Evolutionary conservation across 2,329 filamentous ascomycete genomes (phyloP).

Genomic region (Hirsutella thompsonii): DNA sequence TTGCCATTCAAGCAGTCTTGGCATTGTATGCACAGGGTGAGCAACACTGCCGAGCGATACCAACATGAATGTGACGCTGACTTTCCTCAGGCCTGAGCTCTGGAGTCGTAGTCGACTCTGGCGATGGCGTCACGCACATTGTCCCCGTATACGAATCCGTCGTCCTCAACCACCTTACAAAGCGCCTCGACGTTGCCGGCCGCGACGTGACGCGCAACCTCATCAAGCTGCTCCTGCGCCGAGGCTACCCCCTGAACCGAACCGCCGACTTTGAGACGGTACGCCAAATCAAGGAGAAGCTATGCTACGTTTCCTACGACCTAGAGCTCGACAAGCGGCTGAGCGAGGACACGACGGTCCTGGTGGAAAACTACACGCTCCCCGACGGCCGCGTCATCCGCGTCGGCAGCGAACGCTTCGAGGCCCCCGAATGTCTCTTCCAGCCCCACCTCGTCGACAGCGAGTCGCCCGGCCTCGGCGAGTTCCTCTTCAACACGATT

Average conservation of each 20-base stretch:
- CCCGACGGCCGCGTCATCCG: constrained; percentile 93
- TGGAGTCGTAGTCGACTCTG: constrained; percentile 96
- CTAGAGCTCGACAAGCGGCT: constrained; percentile 90
- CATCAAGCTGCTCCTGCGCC: constrained; percentile 83
- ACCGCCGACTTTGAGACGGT: constrained; percentile 99
- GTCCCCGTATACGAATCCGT: constrained; percentile 98
- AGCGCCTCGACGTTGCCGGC: constrained; percentile 86
- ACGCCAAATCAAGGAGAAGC: constrained; percentile 98
- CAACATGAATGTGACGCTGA: neutral
- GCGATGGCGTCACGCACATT: constrained; percentile 96
- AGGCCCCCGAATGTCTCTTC: constrained; percentile 96
- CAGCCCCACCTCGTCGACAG: constrained; percentile 96
- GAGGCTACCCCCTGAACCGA: constrained; percentile 93
- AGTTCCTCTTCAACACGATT: constrained; percentile 98
- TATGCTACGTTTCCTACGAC: constrained; percentile 98
- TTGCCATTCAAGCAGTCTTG: constrained; percentile 93
- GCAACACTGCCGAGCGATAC: constrained; percentile 3
- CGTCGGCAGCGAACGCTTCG: constrained; percentile 93
- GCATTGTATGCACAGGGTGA: constrained; percentile 91
- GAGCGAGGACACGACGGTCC: constrained; percentile 90
- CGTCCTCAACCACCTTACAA: constrained; percentile 91
- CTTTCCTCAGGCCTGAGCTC: constrained; percentile 56
- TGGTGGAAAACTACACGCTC: constrained; percentile 95
- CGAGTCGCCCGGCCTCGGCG: constrained; percentile 90
- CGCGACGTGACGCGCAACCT: constrained; percentile 97